Evolutionary conservation across 352 stramenopile species (phyloP), one percentile per base, ranked within the genome.

Genomic region (Phytopythium ostracodes): DNA sequence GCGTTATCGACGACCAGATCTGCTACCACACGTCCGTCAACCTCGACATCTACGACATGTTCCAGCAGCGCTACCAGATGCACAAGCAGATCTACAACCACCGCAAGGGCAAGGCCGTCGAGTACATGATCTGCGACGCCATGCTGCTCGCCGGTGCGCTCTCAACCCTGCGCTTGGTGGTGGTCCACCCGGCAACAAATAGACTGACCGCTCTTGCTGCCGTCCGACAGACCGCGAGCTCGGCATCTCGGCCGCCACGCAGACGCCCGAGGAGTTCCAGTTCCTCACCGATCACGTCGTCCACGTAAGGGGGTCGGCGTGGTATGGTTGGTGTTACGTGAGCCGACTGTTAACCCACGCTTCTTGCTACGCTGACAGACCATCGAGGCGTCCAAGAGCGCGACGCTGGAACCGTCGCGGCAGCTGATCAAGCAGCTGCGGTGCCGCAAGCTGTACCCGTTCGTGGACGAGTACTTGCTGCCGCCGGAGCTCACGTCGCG

Each of bases 31-130:
- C 81, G 49, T 95, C 88, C 47, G 87, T 94, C 24, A 91, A 89
- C 24, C 60, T 88, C 35, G 87, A 92, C 62, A 90, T 97, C 47
- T 96, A 94, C 77, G 88, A 96, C 58, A 76, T 96, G 59, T 96
- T 97, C 64, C 86, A 96, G 63, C 87, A 92, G 60, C 78, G 89
- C 8, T 95, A 96, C 58, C 79, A 91, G 62, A 92, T 97, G 73
- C 88, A 96, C 71, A 93, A 94, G 58, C 69, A 89, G 64, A 92
- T 94, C 58, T 97, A 97, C 70, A 91, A 92, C 60, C 90, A 97
- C 60, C 84, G 88, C 68, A 94, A 94, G 63, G 80, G 77, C 56
- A 96, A 94, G 49, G 89, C 90, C 1, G 80, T 96, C 27, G 90
- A 96, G 63, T 94, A 89, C 42, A 97, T 97, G 90, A 88, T 97